Conservation (phyloP, 164 flowering plant species). For the Echeveria elegans region DNA sequence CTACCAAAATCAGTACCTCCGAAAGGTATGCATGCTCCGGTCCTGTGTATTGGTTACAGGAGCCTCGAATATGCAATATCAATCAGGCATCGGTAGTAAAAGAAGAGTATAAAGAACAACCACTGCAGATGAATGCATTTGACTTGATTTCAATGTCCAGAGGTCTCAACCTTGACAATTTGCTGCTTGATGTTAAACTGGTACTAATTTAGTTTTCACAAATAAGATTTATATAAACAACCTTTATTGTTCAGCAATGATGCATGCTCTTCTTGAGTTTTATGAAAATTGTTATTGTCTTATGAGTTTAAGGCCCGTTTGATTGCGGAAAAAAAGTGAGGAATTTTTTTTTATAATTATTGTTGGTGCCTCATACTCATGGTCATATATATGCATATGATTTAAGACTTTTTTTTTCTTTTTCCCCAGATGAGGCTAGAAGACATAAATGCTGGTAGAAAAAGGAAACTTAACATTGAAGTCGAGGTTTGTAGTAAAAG, state of each 20-base stretch:
- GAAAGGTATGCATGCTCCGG: neutral
- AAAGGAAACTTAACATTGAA: conserved; percentile 88
- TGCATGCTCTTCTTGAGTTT: too few species aligned
- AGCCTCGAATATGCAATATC: neutral
- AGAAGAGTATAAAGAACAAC: conserved; percentile 72
- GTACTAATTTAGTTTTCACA: conserved; percentile 12
- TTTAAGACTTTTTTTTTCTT: neutral
- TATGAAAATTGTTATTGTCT: too few species aligned
- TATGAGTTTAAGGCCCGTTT: conserved; percentile 90
- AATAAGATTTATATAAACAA: too few species aligned
- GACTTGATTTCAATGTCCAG: conserved; percentile 90
- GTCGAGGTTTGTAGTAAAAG: conserved; percentile 54
- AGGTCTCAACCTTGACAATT: conserved; percentile 84
- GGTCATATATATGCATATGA: neutral
- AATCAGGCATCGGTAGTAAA: conserved; percentile 68
- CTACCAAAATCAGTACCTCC: too few species aligned
- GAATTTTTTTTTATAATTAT: conserved; percentile 13
- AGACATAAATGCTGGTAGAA: conserved; percentile 81
- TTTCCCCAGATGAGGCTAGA: conserved; percentile 98
- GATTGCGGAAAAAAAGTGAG: conserved; percentile 81
- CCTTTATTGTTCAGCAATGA: too few species aligned
- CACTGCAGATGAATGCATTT: conserved; percentile 92
- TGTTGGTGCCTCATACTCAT: neutral
- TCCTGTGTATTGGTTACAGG: neutral
- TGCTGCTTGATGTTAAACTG: conserved; percentile 69